phyloP scores from a whole-genome alignment of 768 basidiomycete species.

The Trametes villosa region DNA sequence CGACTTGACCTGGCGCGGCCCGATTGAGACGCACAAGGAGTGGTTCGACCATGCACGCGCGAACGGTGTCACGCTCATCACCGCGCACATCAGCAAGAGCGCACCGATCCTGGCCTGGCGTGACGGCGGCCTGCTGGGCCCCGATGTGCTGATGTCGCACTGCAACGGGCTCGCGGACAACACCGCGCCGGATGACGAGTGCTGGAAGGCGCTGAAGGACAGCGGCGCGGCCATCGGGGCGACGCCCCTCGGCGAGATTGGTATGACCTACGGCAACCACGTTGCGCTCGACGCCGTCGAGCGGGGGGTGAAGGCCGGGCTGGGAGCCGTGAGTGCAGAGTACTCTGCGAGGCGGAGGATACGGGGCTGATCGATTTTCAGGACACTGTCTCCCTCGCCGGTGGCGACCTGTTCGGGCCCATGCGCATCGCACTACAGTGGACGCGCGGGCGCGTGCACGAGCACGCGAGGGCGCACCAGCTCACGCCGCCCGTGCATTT shows the following conservation, averaged over 20 bases:
- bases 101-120: constrained; percentile 27
- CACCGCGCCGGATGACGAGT: constrained; percentile 30
- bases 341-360: too few relatives aligned
- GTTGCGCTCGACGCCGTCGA: constrained; percentile 33
- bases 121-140: constrained; percentile 33
- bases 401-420: constrained; percentile 36
- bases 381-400: constrained; percentile 33
- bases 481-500: constrained; percentile 25
- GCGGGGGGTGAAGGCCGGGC: constrained; percentile 35
- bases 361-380: neutral
- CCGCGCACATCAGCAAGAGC: constrained; percentile 33
- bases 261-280: constrained; percentile 38
- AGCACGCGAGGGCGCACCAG: constrained; percentile 21
- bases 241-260: constrained; percentile 37
- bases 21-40: constrained; percentile 25
- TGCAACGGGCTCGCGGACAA: constrained; percentile 33
- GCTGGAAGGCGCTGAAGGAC: constrained; percentile 35
- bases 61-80: constrained; percentile 27
- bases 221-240: constrained; percentile 31
- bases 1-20: constrained; percentile 23
- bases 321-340: constrained; percentile 29
- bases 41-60: constrained; percentile 28
- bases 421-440: constrained; percentile 38
- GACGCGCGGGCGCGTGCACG: constrained; percentile 29
- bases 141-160: constrained; percentile 36